Percentiles rank a stretch among this genome's conserved stretches.
Conservation (phyloP, 2,329 filamentous ascomycete genomes). For the Dactylellina leptospora region DNA sequence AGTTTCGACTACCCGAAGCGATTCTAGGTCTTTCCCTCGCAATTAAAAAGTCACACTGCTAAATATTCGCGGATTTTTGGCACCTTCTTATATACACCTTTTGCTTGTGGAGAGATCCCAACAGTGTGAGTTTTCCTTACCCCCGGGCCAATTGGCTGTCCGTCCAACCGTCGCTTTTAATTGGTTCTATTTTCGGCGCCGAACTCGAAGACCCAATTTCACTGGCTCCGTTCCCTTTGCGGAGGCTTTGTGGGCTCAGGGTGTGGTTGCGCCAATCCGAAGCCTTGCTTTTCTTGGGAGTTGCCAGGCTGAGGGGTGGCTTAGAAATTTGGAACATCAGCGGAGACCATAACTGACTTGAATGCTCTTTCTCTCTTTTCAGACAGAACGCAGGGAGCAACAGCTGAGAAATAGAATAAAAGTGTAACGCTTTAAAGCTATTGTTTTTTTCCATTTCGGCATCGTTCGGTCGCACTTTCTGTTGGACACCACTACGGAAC, state of each 20-base stretch:
- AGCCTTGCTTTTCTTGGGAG: conserved; percentile 36
- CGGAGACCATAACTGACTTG: conserved; percentile 11
- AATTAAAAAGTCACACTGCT: background rate
- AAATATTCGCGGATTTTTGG: conserved; percentile 15
- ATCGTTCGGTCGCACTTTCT: no score
- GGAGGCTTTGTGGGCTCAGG: conserved; percentile 33
- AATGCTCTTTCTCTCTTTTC: conserved; percentile 10
- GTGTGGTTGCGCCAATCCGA: conserved; percentile 49
- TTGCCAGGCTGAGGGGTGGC: conserved; percentile 51
- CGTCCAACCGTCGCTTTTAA: conserved; percentile 17
- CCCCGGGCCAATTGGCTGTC: conserved; percentile 39
- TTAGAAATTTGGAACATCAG: conserved; percentile 47
- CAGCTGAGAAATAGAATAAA: conserved; percentile 18
- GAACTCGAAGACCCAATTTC: conserved; percentile 35
- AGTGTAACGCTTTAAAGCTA: background rate
- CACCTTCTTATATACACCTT: conserved; percentile 36
- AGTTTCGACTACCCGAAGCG: conserved; percentile 18
- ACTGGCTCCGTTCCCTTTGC: conserved; percentile 25
- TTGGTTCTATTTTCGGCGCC: conserved; percentile 40
- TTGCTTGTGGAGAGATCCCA: conserved; percentile 4
- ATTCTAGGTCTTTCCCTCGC: conserved; percentile 7
- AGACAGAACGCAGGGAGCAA: background rate
- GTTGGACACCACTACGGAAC: no score
- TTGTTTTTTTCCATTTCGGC: no score
- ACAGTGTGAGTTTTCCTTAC: conserved; percentile 48